These are phyloP conservation scores for Backusella sp. DNA, from an alignment of 192 early-diverging fungal species.

Conservation along the genomic window DNA sequence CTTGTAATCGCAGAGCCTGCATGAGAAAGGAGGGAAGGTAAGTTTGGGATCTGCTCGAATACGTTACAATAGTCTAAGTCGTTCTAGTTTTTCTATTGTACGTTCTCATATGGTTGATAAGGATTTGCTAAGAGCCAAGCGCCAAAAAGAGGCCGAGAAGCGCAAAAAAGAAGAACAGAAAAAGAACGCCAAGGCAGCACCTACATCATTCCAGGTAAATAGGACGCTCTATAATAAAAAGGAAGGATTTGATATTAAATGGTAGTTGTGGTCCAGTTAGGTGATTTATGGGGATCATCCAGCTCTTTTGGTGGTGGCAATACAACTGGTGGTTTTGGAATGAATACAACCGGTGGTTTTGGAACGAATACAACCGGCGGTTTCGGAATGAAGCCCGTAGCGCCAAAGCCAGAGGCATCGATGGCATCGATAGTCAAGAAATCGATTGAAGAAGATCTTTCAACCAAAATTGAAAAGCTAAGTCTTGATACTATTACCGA, in stretches of 20 bases:
- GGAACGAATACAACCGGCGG: neutral
- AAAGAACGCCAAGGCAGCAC: neutral
- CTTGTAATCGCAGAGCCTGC: constrained; percentile 75
- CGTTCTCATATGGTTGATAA: constrained; percentile 63
- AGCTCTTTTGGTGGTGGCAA: neutral
- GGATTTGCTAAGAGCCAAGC: constrained; percentile 58
- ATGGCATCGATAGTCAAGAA: neutral
- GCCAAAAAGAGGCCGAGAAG: constrained; percentile 39
- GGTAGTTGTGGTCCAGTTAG: neutral
- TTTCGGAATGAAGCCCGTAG: neutral
- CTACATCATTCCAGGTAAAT: constrained; percentile 13
- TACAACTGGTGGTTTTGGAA: neutral
- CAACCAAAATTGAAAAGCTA: neutral
- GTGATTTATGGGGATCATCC: constrained; percentile 5
- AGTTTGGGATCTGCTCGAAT: neutral
- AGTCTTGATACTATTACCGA: neutral
- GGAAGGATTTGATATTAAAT: neutral
- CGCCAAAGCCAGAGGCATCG: neutral
- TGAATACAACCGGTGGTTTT: neutral
- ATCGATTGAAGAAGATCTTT: neutral
- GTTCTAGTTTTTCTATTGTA: constrained; percentile 52
- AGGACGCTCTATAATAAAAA: too few species aligned
- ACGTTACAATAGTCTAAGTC: neutral
- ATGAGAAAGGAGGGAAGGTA: constrained; percentile 68
- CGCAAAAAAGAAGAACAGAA: constrained; percentile 26